These are phyloP conservation scores for Xylariaceae sp. DNA, from an alignment of 2,329 filamentous ascomycete genomes.

Conservation along the genomic window DNA sequence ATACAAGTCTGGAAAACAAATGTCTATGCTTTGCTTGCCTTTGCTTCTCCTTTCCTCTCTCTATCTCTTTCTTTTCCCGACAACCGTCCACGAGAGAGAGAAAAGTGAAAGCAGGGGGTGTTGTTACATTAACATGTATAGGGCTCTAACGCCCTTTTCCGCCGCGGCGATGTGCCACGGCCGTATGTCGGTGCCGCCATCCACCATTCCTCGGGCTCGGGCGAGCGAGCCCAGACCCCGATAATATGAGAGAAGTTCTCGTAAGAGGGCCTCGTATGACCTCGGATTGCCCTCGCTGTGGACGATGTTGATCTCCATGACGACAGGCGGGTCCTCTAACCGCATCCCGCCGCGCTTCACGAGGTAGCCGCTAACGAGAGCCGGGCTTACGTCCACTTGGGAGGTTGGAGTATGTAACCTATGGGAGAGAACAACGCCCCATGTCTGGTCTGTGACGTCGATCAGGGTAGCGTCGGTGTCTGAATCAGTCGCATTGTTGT, in stretches of 20 bases:
- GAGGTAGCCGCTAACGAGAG: conserved; percentile 59
- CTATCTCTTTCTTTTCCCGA: too few relatives aligned
- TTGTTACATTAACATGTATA: conserved; percentile 58
- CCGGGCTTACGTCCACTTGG: conserved; percentile 49
- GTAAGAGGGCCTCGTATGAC: conserved; percentile 57
- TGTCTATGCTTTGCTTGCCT: too few relatives aligned
- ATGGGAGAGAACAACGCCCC: conserved; percentile 66
- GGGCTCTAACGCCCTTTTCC: conserved; percentile 59
- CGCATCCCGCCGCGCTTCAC: conserved; percentile 56
- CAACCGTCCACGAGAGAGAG: too few relatives aligned
- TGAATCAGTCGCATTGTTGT: conserved; percentile 41
- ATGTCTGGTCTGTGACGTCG: conserved; percentile 69
- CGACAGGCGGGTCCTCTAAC: conserved; percentile 51
- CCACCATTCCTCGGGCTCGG: conserved; percentile 57
- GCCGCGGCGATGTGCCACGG: conserved; percentile 75
- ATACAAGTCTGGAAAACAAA: too few relatives aligned
- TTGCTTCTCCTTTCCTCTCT: too few relatives aligned
- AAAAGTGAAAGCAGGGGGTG: neutral
- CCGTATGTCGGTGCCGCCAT: conserved; percentile 54
- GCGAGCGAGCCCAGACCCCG: conserved; percentile 64
- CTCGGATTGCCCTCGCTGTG: conserved; percentile 49
- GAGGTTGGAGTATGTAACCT: conserved; percentile 55
- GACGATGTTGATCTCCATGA: conserved; percentile 61
- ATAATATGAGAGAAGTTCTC: conserved; percentile 66
- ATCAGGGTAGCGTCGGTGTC: conserved; percentile 64